Evolutionary conservation across 2,329 filamentous ascomycete species (phyloP).

Genomic region (Fusarium sp.): DNA sequence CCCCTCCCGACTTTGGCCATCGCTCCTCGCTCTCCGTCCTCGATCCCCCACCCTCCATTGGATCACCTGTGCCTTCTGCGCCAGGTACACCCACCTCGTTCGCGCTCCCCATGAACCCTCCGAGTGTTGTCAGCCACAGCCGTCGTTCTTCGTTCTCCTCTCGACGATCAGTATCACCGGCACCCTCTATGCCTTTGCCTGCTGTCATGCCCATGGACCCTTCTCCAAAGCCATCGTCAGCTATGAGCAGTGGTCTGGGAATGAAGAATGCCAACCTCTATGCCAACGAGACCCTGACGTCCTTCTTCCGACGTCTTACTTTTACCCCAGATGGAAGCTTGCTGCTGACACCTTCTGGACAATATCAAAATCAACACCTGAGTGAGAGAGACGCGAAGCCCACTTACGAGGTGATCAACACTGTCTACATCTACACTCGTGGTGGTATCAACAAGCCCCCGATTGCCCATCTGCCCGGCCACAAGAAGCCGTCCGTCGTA

Average conservation of each 20-base stretch:
- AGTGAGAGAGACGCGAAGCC: slow-evolving; percentile 74
- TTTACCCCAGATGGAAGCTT: slow-evolving; percentile 97
- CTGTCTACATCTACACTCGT: slow-evolving; percentile 97
- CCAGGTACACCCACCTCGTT: slow-evolving; percentile 92
- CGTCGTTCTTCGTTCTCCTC: slow-evolving; percentile 93
- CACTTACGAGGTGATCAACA: slow-evolving; percentile 90
- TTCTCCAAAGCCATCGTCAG: slow-evolving; percentile 78
- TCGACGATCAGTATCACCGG: slow-evolving; percentile 89
- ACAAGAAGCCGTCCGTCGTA: slow-evolving; percentile 97
- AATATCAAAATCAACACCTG: slow-evolving; percentile 86
- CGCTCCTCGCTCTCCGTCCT: slow-evolving; percentile 70
- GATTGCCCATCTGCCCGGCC: slow-evolving; percentile 91
- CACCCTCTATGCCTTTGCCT: slow-evolving; percentile 91
- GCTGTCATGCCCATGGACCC: slow-evolving; percentile 95
- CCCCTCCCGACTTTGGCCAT: slow-evolving; percentile 82
- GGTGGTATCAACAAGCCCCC: slow-evolving; percentile 97
- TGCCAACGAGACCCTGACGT: slow-evolving; percentile 95
- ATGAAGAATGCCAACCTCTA: slow-evolving; percentile 91
- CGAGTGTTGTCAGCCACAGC: slow-evolving; percentile 87
- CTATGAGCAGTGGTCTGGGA: slow-evolving; percentile 66
- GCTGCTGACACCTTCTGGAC: slow-evolving; percentile 92
- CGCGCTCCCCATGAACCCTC: slow-evolving; percentile 94
- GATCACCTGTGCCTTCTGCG: slow-evolving; percentile 88
- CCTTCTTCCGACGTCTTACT: slow-evolving; percentile 92
- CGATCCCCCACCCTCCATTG: slow-evolving; percentile 67